Conservation (phyloP, 768 basidiomycete genomes). For the Boletus sp. region DNA sequence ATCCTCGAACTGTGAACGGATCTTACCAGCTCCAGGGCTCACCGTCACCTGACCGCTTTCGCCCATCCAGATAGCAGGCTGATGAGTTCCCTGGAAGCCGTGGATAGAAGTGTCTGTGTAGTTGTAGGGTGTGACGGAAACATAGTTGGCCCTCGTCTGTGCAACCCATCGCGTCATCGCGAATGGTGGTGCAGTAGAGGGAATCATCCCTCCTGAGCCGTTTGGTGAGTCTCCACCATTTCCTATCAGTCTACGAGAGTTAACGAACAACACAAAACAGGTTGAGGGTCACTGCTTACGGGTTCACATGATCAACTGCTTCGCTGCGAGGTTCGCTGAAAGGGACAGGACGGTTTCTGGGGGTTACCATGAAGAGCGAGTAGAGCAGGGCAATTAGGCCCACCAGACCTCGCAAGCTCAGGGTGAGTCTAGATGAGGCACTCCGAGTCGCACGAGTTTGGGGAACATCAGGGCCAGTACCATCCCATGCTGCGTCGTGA, state of each 20-base stretch:
- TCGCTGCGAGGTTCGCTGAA: slow-evolving; percentile 32
- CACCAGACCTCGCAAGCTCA: slow-evolving; percentile 9
- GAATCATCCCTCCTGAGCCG: slow-evolving; percentile 75
- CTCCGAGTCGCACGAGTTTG: background rate
- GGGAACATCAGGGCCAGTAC: background rate
- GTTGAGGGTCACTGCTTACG: slow-evolving; percentile 31
- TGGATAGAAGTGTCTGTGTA: slow-evolving; percentile 57
- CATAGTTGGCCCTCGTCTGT: slow-evolving; percentile 73
- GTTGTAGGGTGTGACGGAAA: slow-evolving; percentile 70
- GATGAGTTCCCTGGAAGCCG: slow-evolving; percentile 78
- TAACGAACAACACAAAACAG: background rate
- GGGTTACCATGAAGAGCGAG: slow-evolving; percentile 10
- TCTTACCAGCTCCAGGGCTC: slow-evolving; percentile 50
- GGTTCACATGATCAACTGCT: slow-evolving; percentile 45
- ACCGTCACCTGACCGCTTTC: slow-evolving; percentile 65
- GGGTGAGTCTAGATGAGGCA: background rate
- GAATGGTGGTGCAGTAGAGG: slow-evolving; percentile 73
- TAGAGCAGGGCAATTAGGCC: slow-evolving; percentile 16
- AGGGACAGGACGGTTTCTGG: slow-evolving; percentile 1
- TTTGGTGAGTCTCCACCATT: slow-evolving; percentile 71
- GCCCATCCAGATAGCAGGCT: slow-evolving; percentile 90
- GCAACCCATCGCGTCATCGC: slow-evolving; percentile 87
- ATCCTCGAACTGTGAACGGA: slow-evolving; percentile 54
- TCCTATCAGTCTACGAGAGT: slow-evolving; percentile 51
- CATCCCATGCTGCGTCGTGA: background rate